A percentile compares a stretch with the other conserved stretches of the same genome.
These are phyloP conservation scores for Pluteus cervinus DNA, from an alignment of 768 basidiomycete genomes.

Conservation along the genomic window DNA sequence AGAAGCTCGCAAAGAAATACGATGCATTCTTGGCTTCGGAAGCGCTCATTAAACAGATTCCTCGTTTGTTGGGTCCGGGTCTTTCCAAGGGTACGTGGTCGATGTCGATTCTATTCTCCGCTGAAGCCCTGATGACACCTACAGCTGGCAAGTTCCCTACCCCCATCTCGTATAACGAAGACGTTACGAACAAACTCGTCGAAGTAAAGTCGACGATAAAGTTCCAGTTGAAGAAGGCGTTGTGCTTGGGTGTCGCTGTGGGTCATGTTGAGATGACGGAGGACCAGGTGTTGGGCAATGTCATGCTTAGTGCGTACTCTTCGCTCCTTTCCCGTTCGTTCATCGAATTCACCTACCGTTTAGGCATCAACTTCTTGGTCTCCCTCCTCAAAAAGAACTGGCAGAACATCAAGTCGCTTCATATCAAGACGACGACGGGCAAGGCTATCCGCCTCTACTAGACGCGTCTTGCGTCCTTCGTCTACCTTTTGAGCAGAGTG, in stretches of 20 bases:
- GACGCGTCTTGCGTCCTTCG: constrained; percentile 8
- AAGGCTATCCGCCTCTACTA: constrained; percentile 86
- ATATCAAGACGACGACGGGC: constrained; percentile 94
- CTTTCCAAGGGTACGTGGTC: constrained; percentile 73
- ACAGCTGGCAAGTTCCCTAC: constrained; percentile 91
- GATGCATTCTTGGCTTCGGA: constrained; percentile 92
- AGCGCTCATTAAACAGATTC: constrained; percentile 91
- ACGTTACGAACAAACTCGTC: constrained; percentile 72
- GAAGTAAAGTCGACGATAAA: constrained; percentile 94
- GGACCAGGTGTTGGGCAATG: constrained; percentile 85
- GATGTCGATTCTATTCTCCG: neutral
- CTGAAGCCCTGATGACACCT: too few relatives aligned
- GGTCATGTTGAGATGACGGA: constrained; percentile 90
- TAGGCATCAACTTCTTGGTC: constrained; percentile 92
- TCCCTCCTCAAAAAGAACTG: constrained; percentile 93
- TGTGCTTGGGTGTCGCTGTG: constrained; percentile 90
- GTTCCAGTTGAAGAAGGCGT: constrained; percentile 93
- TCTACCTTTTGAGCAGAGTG: too few relatives aligned
- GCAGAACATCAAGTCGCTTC: constrained; percentile 92
- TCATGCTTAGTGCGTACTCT: constrained; percentile 81
- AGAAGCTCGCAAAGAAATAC: constrained; percentile 95
- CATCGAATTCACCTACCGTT: neutral
- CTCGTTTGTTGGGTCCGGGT: constrained; percentile 92
- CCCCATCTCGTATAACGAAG: constrained; percentile 80
- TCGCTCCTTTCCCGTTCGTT: neutral